Base-by-base conservation (phyloP, 2,329 filamentous ascomycete genomes). In the Colletotrichum godetiae region DNA sequence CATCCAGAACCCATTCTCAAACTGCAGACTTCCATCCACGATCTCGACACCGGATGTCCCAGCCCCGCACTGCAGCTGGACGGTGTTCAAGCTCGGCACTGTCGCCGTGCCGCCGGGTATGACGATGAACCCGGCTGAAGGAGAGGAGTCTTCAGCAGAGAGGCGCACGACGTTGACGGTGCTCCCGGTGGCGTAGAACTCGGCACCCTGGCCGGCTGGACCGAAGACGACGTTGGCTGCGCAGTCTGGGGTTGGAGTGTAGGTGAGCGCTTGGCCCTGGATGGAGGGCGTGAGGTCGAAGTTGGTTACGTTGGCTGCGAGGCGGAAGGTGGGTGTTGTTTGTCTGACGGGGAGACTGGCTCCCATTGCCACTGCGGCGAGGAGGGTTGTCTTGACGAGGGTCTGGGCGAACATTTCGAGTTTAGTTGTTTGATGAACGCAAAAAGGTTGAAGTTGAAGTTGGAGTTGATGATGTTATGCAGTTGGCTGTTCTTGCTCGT, bases 241-340 rank as follows among this genome's bases (percentile, higher is more conserved):
- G 31, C 66, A 68, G 57, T 31, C 66, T 22, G 22, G 31, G n/a
- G 29, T 62, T 15, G 66, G 46, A 2, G 33, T 53, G 57, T 62
- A 68, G 12, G 57, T 15, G 49, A 68, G 46, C 22, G 62, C 66
- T 27, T 68, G 66, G 49, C 66, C 66, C 31, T 68, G 66, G 46
- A 68, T 15, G 15, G 46, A 62, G 57, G 66, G 66, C 11, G 59
- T 55, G 66, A 62, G 57, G 57, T 68, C 57, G 0, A 37, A 55
- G 57, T 33, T 27, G 24, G 46, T 62, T 12, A 68, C 66, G 49
- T 68, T 68, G 15, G 57, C 66, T 15, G 57, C 22, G 46, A 68
- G 66, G 31, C 66, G 66, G 42, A 68, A 68, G 57, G 66, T 35
- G 33, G 31, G 19, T 56, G 15, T 57, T 22, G 42, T 49, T 49